These are phyloP conservation scores for Boechera divaricarpa DNA, from an alignment of 345 rosid genomes.

Conservation along the genomic window DNA sequence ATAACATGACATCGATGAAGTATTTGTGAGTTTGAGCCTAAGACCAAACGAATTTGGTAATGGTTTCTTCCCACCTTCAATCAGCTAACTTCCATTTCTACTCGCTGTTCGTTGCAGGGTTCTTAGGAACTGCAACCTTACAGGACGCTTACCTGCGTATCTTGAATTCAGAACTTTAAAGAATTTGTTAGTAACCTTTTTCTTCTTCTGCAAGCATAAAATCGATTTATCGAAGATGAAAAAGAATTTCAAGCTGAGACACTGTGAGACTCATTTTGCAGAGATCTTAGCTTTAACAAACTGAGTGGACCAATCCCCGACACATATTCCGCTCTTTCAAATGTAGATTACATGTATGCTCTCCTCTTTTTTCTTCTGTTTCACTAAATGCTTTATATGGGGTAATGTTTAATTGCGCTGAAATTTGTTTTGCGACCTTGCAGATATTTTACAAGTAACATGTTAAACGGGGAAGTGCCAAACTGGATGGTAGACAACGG, in stretches of 20 bases:
- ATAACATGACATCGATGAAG: slow-evolving; percentile 41
- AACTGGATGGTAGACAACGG: slow-evolving; percentile 51
- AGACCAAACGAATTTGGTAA: background rate
- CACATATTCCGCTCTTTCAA: slow-evolving; percentile 10
- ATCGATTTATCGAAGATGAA: background rate
- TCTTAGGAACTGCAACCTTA: slow-evolving; percentile 63
- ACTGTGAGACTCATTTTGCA: slow-evolving; percentile 37
- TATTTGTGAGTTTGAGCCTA: slow-evolving; percentile 44
- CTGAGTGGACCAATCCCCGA: slow-evolving; percentile 58
- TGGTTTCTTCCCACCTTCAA: slow-evolving; percentile 1
- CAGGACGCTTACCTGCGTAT: slow-evolving; percentile 53
- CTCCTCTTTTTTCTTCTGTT: slow-evolving; percentile 21
- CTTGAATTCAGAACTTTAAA: slow-evolving; percentile 39
- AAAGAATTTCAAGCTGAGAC: slow-evolving; percentile 13
- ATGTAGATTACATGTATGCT: slow-evolving; percentile 35
- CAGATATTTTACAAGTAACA: slow-evolving; percentile 52
- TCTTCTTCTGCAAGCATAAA: background rate
- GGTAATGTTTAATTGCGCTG: background rate
- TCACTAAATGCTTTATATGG: background rate
- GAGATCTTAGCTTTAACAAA: slow-evolving; percentile 71
- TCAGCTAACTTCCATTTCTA: slow-evolving; percentile 15
- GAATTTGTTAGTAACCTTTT: slow-evolving; percentile 52
- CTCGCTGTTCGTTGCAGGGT: slow-evolving; percentile 45
- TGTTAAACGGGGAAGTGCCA: slow-evolving; percentile 60
- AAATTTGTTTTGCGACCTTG: slow-evolving; percentile 29